Conservation (phyloP, 352 stramenopile species). For the Phytopythium kandeliae region DNA sequence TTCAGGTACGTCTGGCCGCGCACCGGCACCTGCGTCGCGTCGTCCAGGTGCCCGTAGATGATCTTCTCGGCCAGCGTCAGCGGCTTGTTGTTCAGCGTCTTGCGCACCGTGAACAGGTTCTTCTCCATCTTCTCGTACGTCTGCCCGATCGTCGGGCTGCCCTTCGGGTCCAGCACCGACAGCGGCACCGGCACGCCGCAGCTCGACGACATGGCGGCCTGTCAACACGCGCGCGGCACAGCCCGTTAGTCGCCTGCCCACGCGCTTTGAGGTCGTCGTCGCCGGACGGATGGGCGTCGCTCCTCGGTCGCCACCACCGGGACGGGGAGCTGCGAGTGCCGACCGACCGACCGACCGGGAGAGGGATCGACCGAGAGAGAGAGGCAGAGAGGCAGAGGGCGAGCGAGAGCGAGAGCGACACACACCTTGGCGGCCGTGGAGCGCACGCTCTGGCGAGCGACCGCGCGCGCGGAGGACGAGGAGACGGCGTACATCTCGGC, state of each 20-base stretch:
- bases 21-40: slow-evolving; percentile 74
- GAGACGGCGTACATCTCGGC: slow-evolving; percentile 55
- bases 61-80: slow-evolving; percentile 94
- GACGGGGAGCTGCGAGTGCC: background rate
- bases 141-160: slow-evolving; percentile 90
- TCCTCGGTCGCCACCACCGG: background rate
- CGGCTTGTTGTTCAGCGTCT: slow-evolving; percentile 85
- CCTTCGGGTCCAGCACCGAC: slow-evolving; percentile 87
- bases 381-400: too few relatives aligned
- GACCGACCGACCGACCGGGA: too few relatives aligned
- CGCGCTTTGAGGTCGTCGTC: too few relatives aligned
- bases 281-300: too few relatives aligned
- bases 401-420: too few relatives aligned
- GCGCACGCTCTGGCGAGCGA: slow-evolving; percentile 63
- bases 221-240: too few relatives aligned
- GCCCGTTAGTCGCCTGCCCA: too few relatives aligned
- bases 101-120: slow-evolving; percentile 86
- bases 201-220: slow-evolving; percentile 69
- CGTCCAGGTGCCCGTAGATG: slow-evolving; percentile 92
- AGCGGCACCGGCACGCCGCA: slow-evolving; percentile 75
- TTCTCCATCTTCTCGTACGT: slow-evolving; percentile 92
- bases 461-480: slow-evolving; percentile 40
- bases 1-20: slow-evolving; percentile 92
- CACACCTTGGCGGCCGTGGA: slow-evolving; percentile 55
- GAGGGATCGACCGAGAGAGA: too few relatives aligned